Evolutionary conservation across 2,329 filamentous ascomycete species (phyloP), one percentile per base, ranked within the genome.

Genomic region (Penicillium sp.): DNA sequence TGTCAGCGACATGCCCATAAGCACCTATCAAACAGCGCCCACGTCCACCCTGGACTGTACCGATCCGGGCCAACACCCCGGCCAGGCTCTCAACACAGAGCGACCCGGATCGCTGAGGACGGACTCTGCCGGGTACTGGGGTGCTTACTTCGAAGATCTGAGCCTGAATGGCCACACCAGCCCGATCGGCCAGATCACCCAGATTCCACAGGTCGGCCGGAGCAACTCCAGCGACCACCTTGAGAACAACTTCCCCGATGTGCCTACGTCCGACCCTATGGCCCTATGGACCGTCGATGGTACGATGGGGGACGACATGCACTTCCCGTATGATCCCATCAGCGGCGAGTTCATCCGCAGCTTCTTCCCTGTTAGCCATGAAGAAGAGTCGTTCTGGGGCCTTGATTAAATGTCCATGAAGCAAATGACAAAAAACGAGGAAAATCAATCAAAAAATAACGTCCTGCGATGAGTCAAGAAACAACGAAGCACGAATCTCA

Each of bases 321-420:
- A 66, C 42, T 71, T 71, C 52, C 68, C 68, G 8, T 71, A 71
- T 48, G 68, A 71, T 44, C 67, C 68, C 5, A 70, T 71, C 46
- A 65, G 59, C 27, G 66, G 66, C 13, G 66, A 70, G 44, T 71
- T 71, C 25, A 70, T 71, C 46, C 59, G 64, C 18, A 69, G 68
- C n/a, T 71, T 70, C 56, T 71, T 71, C 54, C 68, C 68, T 4
- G 33, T 54, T 7, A 37, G 56, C 7, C 54, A 49, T 8, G 64
- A 64, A 5, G 65, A 66, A 44, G 54, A 59, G 4, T 20, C 33
- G 15, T 44, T 53, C 7, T 69, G 61, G 65, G 57, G 59, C 27
- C 49, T 56, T 10, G 42, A 44, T 38, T 55, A 42, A 55, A 31
- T 25, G 25, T n/a, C 23, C 9, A 32, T 18, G 15, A 24, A 7